Percentiles rank a stretch among this genome's conserved stretches.
phyloP scores from a whole-genome alignment of 2,329 filamentous ascomycete genomes.

The Alternaria ethzedia region DNA sequence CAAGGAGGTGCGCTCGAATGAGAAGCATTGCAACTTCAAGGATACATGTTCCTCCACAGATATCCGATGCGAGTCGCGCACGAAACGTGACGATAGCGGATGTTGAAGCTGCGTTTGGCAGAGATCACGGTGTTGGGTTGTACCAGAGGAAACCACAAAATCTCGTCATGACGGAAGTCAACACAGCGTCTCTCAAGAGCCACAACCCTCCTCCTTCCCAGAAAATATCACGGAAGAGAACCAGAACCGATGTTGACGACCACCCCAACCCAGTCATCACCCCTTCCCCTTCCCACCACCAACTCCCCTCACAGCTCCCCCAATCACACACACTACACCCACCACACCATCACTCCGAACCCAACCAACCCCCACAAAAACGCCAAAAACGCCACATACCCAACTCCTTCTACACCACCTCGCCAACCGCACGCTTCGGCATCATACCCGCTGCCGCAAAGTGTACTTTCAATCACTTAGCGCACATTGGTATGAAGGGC shows the following conservation, averaged over 20 bases:
- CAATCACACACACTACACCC: background rate
- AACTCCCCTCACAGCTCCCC: background rate
- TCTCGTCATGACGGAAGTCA: background rate
- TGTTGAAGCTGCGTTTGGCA: background rate
- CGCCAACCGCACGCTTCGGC: background rate
- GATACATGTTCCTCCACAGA: background rate
- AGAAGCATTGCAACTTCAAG: background rate
- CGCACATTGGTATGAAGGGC: too few relatives aligned
- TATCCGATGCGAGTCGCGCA: background rate
- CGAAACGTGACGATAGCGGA: background rate
- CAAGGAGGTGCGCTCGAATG: background rate
- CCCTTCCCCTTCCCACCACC: too few relatives aligned
- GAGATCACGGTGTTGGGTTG: background rate
- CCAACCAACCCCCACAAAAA: background rate
- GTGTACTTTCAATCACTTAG: too few relatives aligned
- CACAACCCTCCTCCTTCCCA: background rate
- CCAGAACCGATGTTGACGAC: accelerated
- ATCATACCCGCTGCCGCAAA: background rate
- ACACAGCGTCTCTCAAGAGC: background rate
- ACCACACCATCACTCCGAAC: too few relatives aligned
- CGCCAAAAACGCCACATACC: background rate
- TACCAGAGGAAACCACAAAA: background rate
- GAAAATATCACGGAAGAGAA: accelerated
- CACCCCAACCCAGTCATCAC: too few relatives aligned
- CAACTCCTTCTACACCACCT: background rate